Evolutionary conservation across 2,329 filamentous ascomycete genomes (phyloP), one percentile per base, ranked within the genome.

Genomic region (Hymenoscyphus infarciens): DNA sequence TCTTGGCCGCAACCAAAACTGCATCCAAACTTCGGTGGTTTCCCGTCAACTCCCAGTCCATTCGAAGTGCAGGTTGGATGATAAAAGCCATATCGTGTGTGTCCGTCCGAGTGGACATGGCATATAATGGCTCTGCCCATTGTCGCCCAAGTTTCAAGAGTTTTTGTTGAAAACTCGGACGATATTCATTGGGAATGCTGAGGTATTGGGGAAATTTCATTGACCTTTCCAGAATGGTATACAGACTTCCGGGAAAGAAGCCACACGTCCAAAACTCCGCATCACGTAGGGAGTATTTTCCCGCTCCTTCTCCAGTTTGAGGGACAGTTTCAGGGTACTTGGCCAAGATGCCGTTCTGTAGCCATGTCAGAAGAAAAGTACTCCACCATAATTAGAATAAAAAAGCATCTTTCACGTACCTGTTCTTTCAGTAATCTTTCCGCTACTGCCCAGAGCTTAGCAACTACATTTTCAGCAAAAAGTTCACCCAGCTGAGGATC

Each of bases 1-100:
- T 78, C 22, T 75, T 70, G 0, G 81, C 81, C 0, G 80, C 80
- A 1, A 71, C 73, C 1, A 81, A 62, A 2, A 82, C 74, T 2
- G 76, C 76, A 3, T 74, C 64, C 0, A 80, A 63, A 49, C 77
- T 79, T n/a, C 73, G 64, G 8, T 63, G 56, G 56, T 78, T 76
- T 0, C 77, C 76, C 0, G 76, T 79, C 5, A 83, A 68, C 45
- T 82, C 78, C 77, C 77, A 83, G 31, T 81, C 77, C 31, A 77
- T 74, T 25, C 77, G 76, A 0, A 82, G 68, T 1, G 79, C 77
- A 0, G 81, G 81, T 58, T 79, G 76, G 4, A 83, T 76, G 29
- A 84, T 83, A 66, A 84, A 84, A 0, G 81, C 80, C 63, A 84
- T 76, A 52, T 84, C 82, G 62, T 84, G 82, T 0, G 81, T 84